Base-by-base conservation (phyloP, 257 asterid genomes). In the Datura wrightii region DNA sequence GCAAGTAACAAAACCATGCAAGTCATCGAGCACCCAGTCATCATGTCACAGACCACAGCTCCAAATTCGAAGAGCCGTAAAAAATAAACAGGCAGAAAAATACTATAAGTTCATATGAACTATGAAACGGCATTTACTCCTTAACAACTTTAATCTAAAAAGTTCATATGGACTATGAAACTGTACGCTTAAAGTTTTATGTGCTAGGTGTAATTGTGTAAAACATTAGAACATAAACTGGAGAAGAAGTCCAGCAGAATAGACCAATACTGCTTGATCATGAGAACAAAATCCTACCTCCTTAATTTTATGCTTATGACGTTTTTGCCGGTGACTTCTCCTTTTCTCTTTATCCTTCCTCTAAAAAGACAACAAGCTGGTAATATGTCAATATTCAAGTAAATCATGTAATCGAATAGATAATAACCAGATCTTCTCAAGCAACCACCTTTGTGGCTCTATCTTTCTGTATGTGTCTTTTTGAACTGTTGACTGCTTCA, bases 11-110 rank as follows among this genome's bases (percentile, higher is more conserved):
- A 86, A 90, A 83, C 89, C 90, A 87, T 84, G 84, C 93, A 91
- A 89, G 87, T 90, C 92, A 91, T 85, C 89, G 91, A 87, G 85
- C 88, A 85, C 85, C 92, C 91, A 86, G 88, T 88, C 92, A 88
- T 62, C 94, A 94, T 90, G 92, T 88, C 97, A 90, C 89, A 84
- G 95, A 89, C 94, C 92, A 91, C 99, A 93, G 99, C 99, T 96
- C 98, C 95, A 94, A 96, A 92, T 94, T 93, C 91, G 79, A 89
- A 93, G 99, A 94, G 98, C 99, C 99, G 92, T 89, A 84, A 81
- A 86, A 92, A 82, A 85, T 8, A 76, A 84, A 91, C 44, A 91
- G 97, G 94, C 92, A 90, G 90, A 90, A 67, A 90, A 90, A 91
- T 86, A 94, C 88, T 84, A 90, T 94, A 85, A 96, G 98, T 65